Evolutionary conservation across 768 basidiomycete genomes (phyloP), one percentile per base, ranked within the genome.

Genomic region (Trametes elegans): DNA sequence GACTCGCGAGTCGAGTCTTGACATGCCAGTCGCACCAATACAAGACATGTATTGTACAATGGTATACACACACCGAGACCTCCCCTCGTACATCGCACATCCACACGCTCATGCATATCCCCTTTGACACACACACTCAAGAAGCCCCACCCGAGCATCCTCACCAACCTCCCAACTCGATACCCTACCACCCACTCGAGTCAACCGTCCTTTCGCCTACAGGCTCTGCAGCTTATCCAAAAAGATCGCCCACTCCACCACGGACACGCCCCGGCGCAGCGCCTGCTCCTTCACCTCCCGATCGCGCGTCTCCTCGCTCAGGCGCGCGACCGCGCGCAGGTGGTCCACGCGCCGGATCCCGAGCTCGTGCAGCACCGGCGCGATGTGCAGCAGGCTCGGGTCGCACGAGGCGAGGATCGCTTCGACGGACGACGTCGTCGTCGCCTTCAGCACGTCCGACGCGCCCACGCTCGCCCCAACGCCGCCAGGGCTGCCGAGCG

Each of bases 221-320:
- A 73, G 59, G 32, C 64, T 71, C 58, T 79, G 80, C 58, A 88
- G 66, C 63, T 73, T 81, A 68, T 90, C 88, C 54, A 90, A 68
- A 62, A 90, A 72, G 62, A 89, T 85, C 19, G 88, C 88, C 88
- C 88, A 90, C 62, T 90, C 88, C 70, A 90, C 73, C 7, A 87
- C 76, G 0, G 86, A 88, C 46, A 90, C 73, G 1, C 88, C 88
- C 62, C 79, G 73, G 64, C 72, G 80, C 69, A 90, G 64, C 49
- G 86, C 88, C 60, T 83, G 84, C 61, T 86, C 84, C 68, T 78
- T 85, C 42, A 90, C 75, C 66, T 88, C 85, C 53, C 80, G 71
- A 66, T 90, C 81, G 58, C 88, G 70, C 19, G 83, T 88, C 55
- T 80, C 83, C 50, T 85, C 84, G 32, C 78, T 79, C 57, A 90